Evolutionary conservation across 139 green algal genomes (phyloP).

Genomic region (Volvox africanus): DNA sequence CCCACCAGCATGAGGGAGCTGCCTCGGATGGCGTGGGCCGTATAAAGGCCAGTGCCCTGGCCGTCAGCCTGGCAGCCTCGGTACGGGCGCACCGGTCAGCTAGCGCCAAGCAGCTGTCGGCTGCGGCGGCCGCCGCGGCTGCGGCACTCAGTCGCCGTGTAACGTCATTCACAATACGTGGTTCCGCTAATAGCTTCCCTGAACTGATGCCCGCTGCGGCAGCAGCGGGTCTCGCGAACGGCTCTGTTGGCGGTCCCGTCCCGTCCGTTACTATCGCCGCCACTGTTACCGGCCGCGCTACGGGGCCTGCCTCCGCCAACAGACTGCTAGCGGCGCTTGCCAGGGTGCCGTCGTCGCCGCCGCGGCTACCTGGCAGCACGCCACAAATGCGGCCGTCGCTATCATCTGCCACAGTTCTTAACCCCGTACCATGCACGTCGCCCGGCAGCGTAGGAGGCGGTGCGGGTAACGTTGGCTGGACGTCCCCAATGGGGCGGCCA

Average conservation of each 20-base stretch:
- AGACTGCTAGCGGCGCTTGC: not conserved
- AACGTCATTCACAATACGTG: conserved; percentile 5
- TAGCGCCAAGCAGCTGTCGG: conserved; percentile 39
- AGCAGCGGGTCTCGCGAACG: not conserved
- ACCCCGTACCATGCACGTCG: not conserved
- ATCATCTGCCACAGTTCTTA: not conserved
- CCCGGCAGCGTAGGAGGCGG: not conserved
- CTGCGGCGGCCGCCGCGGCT: not conserved
- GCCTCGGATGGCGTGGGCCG: not conserved
- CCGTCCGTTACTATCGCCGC: not conserved
- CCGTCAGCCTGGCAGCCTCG: not conserved
- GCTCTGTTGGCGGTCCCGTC: not conserved
- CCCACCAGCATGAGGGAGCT: not conserved
- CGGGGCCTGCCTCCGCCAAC: not conserved
- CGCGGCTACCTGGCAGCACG: not conserved
- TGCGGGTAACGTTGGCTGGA: not conserved
- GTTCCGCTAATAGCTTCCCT: not conserved
- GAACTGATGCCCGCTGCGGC: not conserved
- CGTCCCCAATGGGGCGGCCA: not conserved
- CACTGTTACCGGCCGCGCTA: not conserved
- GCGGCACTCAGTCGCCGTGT: conserved; percentile 27
- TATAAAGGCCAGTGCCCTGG: not conserved
- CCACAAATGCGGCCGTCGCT: not conserved
- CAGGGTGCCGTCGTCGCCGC: not conserved
- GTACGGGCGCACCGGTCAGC: conserved; percentile 11